phyloP scores from a whole-genome alignment of 148 eudicot genomes.

The Euryodendron excelsum region DNA sequence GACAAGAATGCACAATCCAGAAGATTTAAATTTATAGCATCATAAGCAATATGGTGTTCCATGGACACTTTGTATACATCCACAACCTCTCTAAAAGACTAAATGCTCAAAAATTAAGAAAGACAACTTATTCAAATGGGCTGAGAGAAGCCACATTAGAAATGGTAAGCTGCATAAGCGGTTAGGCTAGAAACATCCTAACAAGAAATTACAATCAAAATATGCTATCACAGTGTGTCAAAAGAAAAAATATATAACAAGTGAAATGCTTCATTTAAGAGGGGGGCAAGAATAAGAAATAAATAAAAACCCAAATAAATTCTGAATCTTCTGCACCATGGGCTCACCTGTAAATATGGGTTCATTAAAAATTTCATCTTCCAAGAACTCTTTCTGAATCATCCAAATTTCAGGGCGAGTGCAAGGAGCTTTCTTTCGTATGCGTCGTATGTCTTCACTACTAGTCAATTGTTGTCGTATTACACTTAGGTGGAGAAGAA shows the following conservation, averaged over 20 bases:
- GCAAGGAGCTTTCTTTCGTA: constrained; percentile 95
- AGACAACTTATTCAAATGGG: not conserved
- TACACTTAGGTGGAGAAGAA: constrained; percentile 35
- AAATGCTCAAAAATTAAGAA: not conserved
- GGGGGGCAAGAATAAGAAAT: not conserved
- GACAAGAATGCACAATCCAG: not conserved
- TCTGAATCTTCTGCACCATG: constrained; percentile 6
- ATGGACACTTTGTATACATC: not conserved
- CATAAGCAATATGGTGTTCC: not conserved
- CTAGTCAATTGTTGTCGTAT: constrained; percentile 81
- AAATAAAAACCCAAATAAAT: not conserved
- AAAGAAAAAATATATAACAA: not conserved
- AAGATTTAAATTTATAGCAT: not conserved
- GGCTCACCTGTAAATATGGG: constrained; percentile 67
- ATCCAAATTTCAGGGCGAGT: constrained; percentile 76
- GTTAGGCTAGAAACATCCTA: not conserved
- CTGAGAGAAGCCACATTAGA: not conserved
- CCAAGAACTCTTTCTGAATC: constrained; percentile 71
- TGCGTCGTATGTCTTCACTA: constrained; percentile 86
- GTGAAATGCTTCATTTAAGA: not conserved
- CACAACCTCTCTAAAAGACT: not conserved
- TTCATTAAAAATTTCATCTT: constrained; percentile 70
- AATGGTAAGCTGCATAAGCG: not conserved
- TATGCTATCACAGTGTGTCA: not conserved
- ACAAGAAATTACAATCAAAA: not conserved